A percentile compares a stretch with the other conserved stretches of the same genome.
Evolutionary conservation across 768 basidiomycete genomes (phyloP).

Genomic region (Suillus spraguei): DNA sequence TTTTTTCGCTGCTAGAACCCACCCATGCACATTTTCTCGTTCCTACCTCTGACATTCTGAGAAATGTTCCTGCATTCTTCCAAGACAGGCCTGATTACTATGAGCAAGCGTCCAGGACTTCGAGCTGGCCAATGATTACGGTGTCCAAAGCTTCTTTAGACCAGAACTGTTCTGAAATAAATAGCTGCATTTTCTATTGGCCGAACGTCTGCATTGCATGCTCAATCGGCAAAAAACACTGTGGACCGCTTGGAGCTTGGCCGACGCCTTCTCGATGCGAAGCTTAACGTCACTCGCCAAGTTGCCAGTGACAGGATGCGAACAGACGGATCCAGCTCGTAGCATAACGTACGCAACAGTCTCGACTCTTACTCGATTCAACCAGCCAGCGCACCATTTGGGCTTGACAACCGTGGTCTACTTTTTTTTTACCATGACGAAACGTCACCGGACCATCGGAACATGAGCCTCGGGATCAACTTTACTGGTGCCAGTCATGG

Average conservation of each 20-base stretch:
- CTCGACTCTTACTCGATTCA: neutral
- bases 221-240: neutral
- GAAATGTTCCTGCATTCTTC: constrained; percentile 1
- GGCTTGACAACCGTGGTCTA: neutral
- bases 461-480: neutral
- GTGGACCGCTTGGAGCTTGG: neutral
- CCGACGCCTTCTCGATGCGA: neutral
- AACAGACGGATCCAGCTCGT: neutral
- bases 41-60: neutral
- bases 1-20: constrained; percentile 3
- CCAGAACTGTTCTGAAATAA: neutral
- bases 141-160: neutral
- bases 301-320: neutral
- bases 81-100: neutral
- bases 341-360: neutral
- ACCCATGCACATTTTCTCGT: neutral
- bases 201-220: too few species aligned
- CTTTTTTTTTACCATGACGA: neutral
- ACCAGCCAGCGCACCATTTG: neutral
- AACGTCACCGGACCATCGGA: neutral
- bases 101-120: neutral
- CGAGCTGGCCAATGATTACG: neutral
- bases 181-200: neutral
- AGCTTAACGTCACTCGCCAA: neutral
- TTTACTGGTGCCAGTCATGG: too few species aligned